Evolutionary conservation across 257 asterid species (phyloP).

Genomic region (Schizonepeta tenuifolia): DNA sequence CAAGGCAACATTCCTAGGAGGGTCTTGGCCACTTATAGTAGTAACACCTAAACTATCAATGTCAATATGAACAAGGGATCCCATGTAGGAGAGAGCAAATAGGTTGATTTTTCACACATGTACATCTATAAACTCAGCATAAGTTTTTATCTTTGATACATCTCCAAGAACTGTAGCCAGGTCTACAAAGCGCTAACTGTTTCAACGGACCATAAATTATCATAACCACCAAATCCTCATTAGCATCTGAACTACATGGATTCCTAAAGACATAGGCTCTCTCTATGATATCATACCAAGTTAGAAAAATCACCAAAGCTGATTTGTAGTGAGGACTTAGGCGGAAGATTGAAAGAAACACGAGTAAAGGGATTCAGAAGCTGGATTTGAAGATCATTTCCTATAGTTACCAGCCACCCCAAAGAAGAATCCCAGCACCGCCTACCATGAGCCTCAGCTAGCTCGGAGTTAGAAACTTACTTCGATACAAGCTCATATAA

Average conservation of each 20-base stretch:
- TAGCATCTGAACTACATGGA: conserved; percentile 8
- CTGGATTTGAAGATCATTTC: conserved; percentile 24
- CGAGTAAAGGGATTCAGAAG: conserved; percentile 39
- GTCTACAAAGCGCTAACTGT: conserved; percentile 35
- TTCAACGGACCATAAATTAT: conserved; percentile 33
- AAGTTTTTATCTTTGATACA: background rate
- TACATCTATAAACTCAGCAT: conserved; percentile 21
- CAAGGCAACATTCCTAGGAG: background rate
- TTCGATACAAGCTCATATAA: conserved; percentile 32
- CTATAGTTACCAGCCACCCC: conserved; percentile 38
- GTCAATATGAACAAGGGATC: conserved; percentile 31
- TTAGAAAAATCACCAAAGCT: conserved; percentile 17
- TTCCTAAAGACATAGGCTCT: conserved; percentile 35
- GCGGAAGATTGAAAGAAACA: conserved; percentile 28
- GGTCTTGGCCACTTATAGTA: conserved; percentile 10
- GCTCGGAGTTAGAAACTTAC: conserved; percentile 30
- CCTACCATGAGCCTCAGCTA: conserved; percentile 33
- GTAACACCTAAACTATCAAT: conserved; percentile 4
- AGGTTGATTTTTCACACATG: conserved; percentile 30
- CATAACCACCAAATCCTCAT: conserved; percentile 34
- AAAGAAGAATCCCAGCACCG: conserved; percentile 39
- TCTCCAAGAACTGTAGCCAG: conserved; percentile 36
- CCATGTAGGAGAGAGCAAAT: conserved; percentile 31
- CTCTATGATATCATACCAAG: conserved; percentile 33
- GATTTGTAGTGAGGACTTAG: conserved; percentile 28